A percentile compares a stretch with the other conserved stretches of the same genome.
Evolutionary conservation across 1,284 basidiomycete genomes (phyloP).

Genomic region (Cutaneotrichosporon curvatum): DNA sequence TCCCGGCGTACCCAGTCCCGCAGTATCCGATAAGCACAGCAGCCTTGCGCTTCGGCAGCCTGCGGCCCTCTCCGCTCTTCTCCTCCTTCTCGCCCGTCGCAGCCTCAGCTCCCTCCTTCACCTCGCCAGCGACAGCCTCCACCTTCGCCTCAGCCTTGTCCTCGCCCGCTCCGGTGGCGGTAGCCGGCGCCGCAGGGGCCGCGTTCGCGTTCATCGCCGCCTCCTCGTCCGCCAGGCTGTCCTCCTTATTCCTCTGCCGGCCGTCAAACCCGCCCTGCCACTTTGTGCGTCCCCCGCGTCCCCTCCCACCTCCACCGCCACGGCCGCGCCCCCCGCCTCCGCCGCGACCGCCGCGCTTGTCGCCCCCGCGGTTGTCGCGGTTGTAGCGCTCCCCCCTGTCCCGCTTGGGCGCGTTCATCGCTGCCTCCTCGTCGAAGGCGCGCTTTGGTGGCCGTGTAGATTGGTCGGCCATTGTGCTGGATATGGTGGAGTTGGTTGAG

Average conservation of each 20-base stretch:
- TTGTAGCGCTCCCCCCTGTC: neutral
- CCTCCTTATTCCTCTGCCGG: constrained; percentile 2
- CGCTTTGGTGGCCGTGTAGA: neutral
- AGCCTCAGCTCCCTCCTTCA: neutral
- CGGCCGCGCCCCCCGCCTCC: neutral
- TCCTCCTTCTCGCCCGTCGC: constrained; percentile 15
- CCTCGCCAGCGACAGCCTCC: neutral
- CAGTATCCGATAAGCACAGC: constrained; percentile 52
- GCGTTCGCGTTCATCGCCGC: constrained; percentile 2
- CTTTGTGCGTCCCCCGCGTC: constrained; percentile 5
- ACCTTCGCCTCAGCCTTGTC: constrained; percentile 9
- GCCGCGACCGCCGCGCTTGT: neutral
- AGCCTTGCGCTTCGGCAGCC: constrained; percentile 53
- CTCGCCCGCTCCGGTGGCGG: too few relatives aligned
- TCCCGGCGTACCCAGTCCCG: constrained; percentile 67
- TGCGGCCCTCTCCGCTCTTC: constrained; percentile 22
- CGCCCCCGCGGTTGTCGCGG: neutral
- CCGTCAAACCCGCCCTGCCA: constrained; percentile 1
- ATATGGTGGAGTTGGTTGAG: too few relatives aligned
- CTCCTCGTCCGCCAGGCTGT: neutral
- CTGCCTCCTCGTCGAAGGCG: constrained; percentile 9
- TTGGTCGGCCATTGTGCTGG: too few relatives aligned
- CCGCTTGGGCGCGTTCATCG: constrained; percentile 7
- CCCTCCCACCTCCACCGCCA: neutral
- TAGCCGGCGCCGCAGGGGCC: too few relatives aligned